phyloP scores from a whole-genome alignment of 345 rosid genomes.

The Populus tremula region DNA sequence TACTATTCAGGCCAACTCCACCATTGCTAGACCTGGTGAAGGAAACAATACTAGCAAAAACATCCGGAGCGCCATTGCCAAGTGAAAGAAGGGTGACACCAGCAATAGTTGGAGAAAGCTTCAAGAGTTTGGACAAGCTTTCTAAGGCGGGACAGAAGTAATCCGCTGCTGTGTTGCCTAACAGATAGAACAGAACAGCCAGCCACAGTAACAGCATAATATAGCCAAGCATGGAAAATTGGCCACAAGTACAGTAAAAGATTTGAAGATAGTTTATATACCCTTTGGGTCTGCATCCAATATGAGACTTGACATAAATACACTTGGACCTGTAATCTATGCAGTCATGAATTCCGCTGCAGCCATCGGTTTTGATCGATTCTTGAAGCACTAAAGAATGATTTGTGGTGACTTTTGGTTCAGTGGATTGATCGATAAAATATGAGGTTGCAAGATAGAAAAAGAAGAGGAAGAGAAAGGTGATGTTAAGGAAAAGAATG shows the following conservation, averaged over 20 bases:
- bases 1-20: conserved; percentile 71
- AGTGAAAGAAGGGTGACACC: conserved; percentile 84
- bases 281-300: conserved; percentile 66
- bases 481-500: conserved; percentile 46
- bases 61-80: conserved; percentile 89
- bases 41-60: conserved; percentile 77
- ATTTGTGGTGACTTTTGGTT: background rate
- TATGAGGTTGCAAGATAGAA: conserved; percentile 26
- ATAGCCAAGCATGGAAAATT: conserved; percentile 45
- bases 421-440: conserved; percentile 20
- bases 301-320: conserved; percentile 49
- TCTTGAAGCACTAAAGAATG: conserved; percentile 14
- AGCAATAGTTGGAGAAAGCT: conserved; percentile 79
- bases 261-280: conserved; percentile 75
- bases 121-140: conserved; percentile 61
- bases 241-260: conserved; percentile 65
- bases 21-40: conserved; percentile 64
- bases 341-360: conserved; percentile 40
- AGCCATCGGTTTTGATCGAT: conserved; percentile 18
- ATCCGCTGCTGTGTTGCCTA: conserved; percentile 76
- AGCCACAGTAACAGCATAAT: conserved; percentile 68
- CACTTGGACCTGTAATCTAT: conserved; percentile 55
- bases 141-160: conserved; percentile 84
- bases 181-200: conserved; percentile 59
- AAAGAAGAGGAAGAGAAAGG: conserved; percentile 46